Evolutionary conservation across 78 protist species (phyloP).

Genomic region (Isochrysis galbana): DNA sequence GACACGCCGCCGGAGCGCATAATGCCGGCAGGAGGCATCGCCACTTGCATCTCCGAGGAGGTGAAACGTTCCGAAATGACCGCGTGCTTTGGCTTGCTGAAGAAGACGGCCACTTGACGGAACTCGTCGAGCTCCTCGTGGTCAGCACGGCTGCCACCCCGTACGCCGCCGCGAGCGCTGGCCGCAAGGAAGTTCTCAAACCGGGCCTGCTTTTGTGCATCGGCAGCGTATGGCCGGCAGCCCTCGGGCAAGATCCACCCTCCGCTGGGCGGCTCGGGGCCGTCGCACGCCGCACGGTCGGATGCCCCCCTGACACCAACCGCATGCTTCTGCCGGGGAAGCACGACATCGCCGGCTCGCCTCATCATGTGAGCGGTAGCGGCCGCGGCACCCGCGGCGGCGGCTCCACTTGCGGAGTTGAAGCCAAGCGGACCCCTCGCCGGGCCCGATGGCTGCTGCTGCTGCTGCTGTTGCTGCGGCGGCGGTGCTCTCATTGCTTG

Average conservation of each 20-base stretch:
- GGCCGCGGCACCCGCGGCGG: neutral
- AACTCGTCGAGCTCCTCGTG: conserved; percentile 23
- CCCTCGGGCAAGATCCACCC: neutral
- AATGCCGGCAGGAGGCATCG: neutral
- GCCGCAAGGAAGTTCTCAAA: neutral
- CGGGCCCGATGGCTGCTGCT: neutral
- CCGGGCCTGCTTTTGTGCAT: conserved; percentile 10
- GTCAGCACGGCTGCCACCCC: too few species aligned
- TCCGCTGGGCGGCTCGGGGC: neutral
- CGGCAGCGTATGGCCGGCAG: neutral
- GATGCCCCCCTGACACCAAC: too few species aligned
- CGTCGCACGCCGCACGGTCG: too few species aligned
- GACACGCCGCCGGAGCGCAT: neutral
- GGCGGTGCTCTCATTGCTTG: neutral
- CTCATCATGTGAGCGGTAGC: neutral
- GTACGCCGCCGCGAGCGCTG: neutral
- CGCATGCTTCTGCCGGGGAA: too few species aligned
- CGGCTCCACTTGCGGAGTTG: neutral
- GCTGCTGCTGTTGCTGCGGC: neutral
- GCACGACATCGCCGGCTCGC: too few species aligned
- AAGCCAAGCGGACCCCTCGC: neutral
- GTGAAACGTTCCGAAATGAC: neutral
- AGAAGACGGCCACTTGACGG: neutral
- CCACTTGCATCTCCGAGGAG: neutral
- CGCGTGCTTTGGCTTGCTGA: neutral